These are phyloP conservation scores for Rhipidocladum racemiflorum DNA, from an alignment of 176 grass and related monocot species.

Conservation along the genomic window DNA sequence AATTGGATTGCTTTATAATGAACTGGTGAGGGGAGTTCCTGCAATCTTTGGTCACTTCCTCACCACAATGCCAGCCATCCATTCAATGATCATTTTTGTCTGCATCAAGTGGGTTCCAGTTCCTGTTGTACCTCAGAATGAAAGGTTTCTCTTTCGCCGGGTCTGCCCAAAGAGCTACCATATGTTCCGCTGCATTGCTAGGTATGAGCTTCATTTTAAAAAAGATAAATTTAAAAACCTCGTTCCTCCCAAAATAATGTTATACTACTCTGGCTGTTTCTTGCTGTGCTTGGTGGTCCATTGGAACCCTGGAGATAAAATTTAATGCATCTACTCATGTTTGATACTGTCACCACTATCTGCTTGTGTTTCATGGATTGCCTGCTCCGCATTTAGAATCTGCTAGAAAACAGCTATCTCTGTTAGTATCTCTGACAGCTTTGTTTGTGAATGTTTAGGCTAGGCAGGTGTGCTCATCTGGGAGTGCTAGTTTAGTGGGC, in stretches of 20 bases:
- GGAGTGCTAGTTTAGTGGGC: conserved; percentile 6
- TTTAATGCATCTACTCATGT: conserved; percentile 13
- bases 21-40: conserved; percentile 90
- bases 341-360: conserved; percentile 2
- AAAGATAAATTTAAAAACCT: not conserved
- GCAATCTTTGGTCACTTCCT: conserved; percentile 94
- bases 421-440: conserved; percentile 6
- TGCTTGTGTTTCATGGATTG: conserved; percentile 26
- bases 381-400: conserved; percentile 18
- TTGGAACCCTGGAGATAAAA: conserved; percentile 8
- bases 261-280: conserved; percentile 21
- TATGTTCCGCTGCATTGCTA: conserved; percentile 97
- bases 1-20: conserved; percentile 95
- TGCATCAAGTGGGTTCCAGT: conserved; percentile 98
- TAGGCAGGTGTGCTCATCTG: conserved; percentile 2
- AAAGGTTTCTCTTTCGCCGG: conserved; percentile 92
- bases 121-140: conserved; percentile 88
- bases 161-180: conserved; percentile 91
- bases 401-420: conserved; percentile 8
- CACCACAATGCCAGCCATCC: conserved; percentile 87
- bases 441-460: conserved; percentile 13
- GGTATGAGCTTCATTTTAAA: conserved; percentile 37
- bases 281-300: not conserved
- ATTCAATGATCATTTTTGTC: conserved; percentile 98
- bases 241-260: not conserved